Evolutionary conservation across 805 yeast species (phyloP).

Genomic region (Ogataea philodendri): DNA sequence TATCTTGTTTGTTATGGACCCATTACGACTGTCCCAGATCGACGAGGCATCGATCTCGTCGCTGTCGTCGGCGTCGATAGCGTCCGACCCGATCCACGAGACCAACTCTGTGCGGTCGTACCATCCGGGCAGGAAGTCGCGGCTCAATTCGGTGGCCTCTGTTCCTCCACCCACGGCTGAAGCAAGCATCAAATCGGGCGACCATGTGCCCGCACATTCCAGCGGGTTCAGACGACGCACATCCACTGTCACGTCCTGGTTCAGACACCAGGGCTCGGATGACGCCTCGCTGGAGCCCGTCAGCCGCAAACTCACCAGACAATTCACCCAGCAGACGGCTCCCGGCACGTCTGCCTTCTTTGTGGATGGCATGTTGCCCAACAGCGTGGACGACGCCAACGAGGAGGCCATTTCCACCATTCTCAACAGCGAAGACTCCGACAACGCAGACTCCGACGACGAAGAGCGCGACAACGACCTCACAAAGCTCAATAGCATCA

Average conservation of each 20-base stretch:
- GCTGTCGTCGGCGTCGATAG: constrained; percentile 4
- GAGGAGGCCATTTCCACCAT: constrained; percentile 21
- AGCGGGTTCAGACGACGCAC: constrained; percentile 4
- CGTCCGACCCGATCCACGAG: background rate
- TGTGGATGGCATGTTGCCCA: constrained; percentile 16
- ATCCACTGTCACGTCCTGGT: constrained; percentile 11
- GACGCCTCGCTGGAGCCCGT: constrained; percentile 7
- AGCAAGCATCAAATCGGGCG: background rate
- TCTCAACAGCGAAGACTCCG: constrained; percentile 15
- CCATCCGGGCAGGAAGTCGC: too few species aligned
- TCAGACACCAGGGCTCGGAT: constrained; percentile 6
- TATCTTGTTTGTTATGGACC: too few species aligned
- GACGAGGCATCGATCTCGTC: constrained; percentile 9
- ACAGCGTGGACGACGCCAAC: constrained; percentile 11
- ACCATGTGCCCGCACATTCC: background rate
- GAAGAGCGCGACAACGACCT: constrained; percentile 2
- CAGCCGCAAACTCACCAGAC: constrained; percentile 13
- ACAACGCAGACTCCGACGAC: constrained; percentile 3
- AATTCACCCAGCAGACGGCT: constrained; percentile 14
- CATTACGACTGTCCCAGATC: constrained; percentile 5
- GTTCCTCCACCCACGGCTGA: constrained; percentile 4
- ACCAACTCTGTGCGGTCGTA: constrained; percentile 5
- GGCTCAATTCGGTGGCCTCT: background rate
- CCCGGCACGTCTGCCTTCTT: constrained; percentile 15
- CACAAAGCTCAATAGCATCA: constrained; percentile 16